These are phyloP conservation scores for Chalciporus pseudorubinellus DNA, from an alignment of 768 basidiomycete species.

Conservation along the genomic window DNA sequence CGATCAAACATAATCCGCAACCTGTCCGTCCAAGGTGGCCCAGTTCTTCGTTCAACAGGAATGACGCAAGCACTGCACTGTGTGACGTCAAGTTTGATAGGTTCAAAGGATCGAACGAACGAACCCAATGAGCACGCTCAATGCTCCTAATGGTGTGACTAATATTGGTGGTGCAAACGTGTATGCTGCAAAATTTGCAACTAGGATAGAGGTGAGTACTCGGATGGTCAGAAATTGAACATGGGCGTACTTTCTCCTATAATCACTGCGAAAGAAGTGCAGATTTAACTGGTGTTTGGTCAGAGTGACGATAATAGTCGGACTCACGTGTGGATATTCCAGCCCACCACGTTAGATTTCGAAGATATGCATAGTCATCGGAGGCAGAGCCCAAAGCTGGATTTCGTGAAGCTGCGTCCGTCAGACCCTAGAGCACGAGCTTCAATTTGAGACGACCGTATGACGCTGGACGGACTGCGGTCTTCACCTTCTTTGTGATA, in stretches of 20 bases:
- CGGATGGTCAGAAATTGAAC: not conserved
- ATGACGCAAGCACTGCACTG: slow-evolving; percentile 91
- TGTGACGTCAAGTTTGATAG: slow-evolving; percentile 9
- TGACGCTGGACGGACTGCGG: not conserved
- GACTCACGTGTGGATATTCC: slow-evolving; percentile 88
- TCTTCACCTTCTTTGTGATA: slow-evolving; percentile 93
- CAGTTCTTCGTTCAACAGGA: slow-evolving; percentile 89
- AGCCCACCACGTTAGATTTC: slow-evolving; percentile 96
- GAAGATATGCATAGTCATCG: slow-evolving; percentile 82
- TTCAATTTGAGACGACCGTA: slow-evolving; percentile 10
- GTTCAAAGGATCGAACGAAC: slow-evolving; percentile 22
- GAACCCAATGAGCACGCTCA: slow-evolving; percentile 95
- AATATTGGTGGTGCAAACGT: slow-evolving; percentile 97
- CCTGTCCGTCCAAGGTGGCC: slow-evolving; percentile 90
- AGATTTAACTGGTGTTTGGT: slow-evolving; percentile 5
- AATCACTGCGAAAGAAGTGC: slow-evolving; percentile 60
- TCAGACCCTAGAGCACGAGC: slow-evolving; percentile 66
- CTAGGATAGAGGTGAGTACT: slow-evolving; percentile 33
- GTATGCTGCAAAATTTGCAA: slow-evolving; percentile 93
- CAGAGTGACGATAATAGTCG: not conserved
- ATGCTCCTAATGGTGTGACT: slow-evolving; percentile 96
- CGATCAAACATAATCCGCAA: slow-evolving; percentile 79
- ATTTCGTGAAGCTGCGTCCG: slow-evolving; percentile 68
- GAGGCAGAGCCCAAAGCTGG: slow-evolving; percentile 57
- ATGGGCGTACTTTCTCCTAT: slow-evolving; percentile 78